These are phyloP conservation scores for Penicillium italicum DNA, from an alignment of 2,329 filamentous ascomycete genomes.

Conservation along the genomic window DNA sequence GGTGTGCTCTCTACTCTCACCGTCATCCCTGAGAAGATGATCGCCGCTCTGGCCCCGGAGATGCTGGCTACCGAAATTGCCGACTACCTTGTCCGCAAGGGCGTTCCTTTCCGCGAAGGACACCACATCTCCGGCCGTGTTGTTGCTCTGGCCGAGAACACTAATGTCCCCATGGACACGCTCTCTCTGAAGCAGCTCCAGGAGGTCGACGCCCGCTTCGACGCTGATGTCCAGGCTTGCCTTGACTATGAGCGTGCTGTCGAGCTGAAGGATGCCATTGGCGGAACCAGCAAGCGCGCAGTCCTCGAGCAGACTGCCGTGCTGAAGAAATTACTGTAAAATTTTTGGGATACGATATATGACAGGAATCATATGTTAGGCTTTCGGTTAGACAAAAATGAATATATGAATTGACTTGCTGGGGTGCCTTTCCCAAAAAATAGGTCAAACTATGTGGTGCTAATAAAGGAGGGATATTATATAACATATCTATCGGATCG, in stretches of 20 bases:
- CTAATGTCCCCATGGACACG: constrained; percentile 65
- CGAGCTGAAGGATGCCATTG: constrained; percentile 71
- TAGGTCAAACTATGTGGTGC: background rate
- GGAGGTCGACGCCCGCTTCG: constrained; percentile 65
- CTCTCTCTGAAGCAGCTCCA: constrained; percentile 64
- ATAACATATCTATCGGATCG: background rate
- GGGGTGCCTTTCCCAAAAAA: background rate
- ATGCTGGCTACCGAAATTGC: constrained; percentile 67
- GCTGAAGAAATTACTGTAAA: constrained; percentile 53
- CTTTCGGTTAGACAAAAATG: constrained; percentile 24
- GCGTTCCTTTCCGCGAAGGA: constrained; percentile 73
- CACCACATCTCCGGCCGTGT: constrained; percentile 73
- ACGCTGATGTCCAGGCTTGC: constrained; percentile 64
- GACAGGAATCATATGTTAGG: constrained; percentile 10
- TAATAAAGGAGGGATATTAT: constrained; percentile 1
- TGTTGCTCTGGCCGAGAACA: constrained; percentile 68
- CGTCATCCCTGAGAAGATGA: constrained; percentile 71
- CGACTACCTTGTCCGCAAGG: constrained; percentile 48
- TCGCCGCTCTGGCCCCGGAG: constrained; percentile 70
- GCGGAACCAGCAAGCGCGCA: constrained; percentile 70
- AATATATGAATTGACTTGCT: constrained; percentile 11
- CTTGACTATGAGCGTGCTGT: constrained; percentile 83
- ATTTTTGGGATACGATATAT: constrained; percentile 4
- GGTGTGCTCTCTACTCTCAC: constrained; percentile 72
- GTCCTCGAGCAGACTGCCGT: constrained; percentile 67